These are phyloP conservation scores for Sugiyamaella americana DNA, from an alignment of 805 yeast genomes.

Conservation along the genomic window DNA sequence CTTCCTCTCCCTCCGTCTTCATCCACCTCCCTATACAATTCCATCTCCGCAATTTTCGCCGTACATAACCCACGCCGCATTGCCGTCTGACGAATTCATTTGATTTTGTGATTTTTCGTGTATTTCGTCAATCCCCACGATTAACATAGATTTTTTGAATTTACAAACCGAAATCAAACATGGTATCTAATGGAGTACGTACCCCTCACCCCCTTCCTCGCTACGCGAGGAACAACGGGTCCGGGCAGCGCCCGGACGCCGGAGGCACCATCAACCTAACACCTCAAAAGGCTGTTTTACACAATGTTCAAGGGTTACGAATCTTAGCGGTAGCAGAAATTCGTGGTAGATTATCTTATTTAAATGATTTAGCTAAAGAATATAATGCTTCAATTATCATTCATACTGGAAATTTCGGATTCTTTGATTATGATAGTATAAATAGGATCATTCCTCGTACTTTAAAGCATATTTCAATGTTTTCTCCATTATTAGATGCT, in stretches of 20 bases:
- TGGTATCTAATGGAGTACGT: constrained; percentile 11
- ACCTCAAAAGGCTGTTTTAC: constrained; percentile 1
- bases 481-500: constrained; percentile 51
- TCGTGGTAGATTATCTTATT: constrained; percentile 44
- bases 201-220: constrained; percentile 1
- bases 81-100: too few species aligned
- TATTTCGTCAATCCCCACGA: too few species aligned
- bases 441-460: constrained; percentile 46
- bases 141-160: too few species aligned
- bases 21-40: too few species aligned
- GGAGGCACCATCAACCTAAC: not conserved
- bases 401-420: constrained; percentile 78
- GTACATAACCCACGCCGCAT: too few species aligned
- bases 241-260: not conserved
- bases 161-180: too few species aligned
- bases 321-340: constrained; percentile 50
- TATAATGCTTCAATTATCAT: constrained; percentile 48
- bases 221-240: not conserved
- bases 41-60: too few species aligned
- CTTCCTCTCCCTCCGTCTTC: too few species aligned
- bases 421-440: constrained; percentile 56
- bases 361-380: constrained; percentile 45
- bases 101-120: too few species aligned
- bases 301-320: constrained; percentile 25
- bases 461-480: constrained; percentile 58